Conservation (phyloP, 306 rosid genomes). For the Dryas octopetala region DNA sequence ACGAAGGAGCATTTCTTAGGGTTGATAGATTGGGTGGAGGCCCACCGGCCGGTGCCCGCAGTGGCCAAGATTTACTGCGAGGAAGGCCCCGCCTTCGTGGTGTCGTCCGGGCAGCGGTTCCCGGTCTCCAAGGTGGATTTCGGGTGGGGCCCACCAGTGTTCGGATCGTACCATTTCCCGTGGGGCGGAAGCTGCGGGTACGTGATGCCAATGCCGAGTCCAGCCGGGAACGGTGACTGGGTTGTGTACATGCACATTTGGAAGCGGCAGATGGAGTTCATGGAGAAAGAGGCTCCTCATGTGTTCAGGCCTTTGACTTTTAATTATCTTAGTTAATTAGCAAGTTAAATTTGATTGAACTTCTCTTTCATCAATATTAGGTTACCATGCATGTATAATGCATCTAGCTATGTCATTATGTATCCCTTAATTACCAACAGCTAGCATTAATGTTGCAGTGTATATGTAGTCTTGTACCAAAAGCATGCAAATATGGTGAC, state of each 20-base stretch:
- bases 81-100: constrained; percentile 60
- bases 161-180: constrained; percentile 80
- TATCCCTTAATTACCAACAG: not conserved
- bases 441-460: not conserved
- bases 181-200: constrained; percentile 77
- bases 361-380: too few relatives aligned
- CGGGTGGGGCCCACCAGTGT: constrained; percentile 70
- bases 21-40: constrained; percentile 81
- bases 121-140: constrained; percentile 56
- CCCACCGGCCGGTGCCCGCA: constrained; percentile 48
- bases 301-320: constrained; percentile 59
- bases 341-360: too few relatives aligned
- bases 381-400: too few relatives aligned
- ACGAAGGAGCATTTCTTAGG: constrained; percentile 64
- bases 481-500: not conserved
- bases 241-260: constrained; percentile 73
- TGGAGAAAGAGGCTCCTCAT: constrained; percentile 53
- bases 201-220: constrained; percentile 86
- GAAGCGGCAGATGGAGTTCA: constrained; percentile 43
- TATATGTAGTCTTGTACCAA: not conserved
- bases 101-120: constrained; percentile 72
- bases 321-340: constrained; percentile 33
- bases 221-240: constrained; percentile 70
- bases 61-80: constrained; percentile 44
- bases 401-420: not conserved